Conservation (phyloP, 1,139 yeast species). For the Blastobotrys illinoisensis region DNA sequence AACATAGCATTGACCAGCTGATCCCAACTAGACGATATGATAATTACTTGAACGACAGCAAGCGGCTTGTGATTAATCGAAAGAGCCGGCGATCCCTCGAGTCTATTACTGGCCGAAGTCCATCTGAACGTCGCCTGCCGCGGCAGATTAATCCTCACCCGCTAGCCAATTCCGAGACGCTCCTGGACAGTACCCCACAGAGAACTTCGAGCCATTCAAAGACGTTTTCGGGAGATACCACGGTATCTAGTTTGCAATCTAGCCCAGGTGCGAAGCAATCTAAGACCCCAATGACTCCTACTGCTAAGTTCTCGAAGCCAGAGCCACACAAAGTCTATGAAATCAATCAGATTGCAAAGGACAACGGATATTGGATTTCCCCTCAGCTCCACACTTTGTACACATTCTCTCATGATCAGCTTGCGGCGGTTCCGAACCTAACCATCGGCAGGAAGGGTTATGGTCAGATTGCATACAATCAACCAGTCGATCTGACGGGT, state of each 20-base stretch:
- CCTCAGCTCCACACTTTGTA: constrained; percentile 60
- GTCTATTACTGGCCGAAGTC: constrained; percentile 8
- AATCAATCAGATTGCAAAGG: constrained; percentile 22
- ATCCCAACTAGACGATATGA: constrained; percentile 3
- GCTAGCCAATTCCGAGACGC: not conserved
- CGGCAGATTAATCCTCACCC: not conserved
- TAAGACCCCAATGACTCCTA: not conserved
- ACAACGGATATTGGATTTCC: constrained; percentile 68
- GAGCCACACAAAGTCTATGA: constrained; percentile 4
- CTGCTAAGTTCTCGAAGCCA: constrained; percentile 7
- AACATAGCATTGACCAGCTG: not conserved
- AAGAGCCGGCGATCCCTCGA: constrained; percentile 39
- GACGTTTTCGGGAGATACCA: not conserved
- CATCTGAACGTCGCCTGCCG: not conserved
- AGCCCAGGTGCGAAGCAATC: not conserved
- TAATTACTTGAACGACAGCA: constrained; percentile 21
- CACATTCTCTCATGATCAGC: constrained; percentile 43
- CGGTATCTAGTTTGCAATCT: not conserved
- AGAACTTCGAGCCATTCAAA: constrained; percentile 1
- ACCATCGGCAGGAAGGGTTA: constrained; percentile 68
- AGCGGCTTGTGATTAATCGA: constrained; percentile 34
- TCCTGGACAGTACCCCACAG: not conserved
- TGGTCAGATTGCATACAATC: constrained; percentile 69
- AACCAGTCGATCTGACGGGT: constrained; percentile 66
- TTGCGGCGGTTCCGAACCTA: constrained; percentile 58